Base-by-base conservation (phyloP, 257 asterid species). In the Nemophila menziesii region DNA sequence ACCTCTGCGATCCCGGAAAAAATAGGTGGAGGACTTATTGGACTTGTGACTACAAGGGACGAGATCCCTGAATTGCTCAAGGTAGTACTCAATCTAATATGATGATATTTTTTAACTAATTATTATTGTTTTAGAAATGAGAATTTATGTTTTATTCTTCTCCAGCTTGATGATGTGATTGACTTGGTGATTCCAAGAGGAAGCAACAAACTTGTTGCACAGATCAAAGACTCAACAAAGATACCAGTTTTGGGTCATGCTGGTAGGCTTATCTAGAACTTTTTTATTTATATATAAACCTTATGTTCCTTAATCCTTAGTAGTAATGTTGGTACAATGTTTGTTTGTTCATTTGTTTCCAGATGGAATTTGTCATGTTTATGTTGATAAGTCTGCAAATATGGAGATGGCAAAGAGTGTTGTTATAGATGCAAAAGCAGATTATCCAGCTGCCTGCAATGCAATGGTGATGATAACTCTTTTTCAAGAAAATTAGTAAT, bases 141-240 rank as follows among this genome's bases (percentile, higher is more conserved):
- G 46, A 13, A 41, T 41, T 16, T 11, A 17, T 41, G 15, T n/a
- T n/a, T n/a, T n/a, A n/a, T n/a, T n/a, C 39, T 52, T 33, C 52
- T 43, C 44, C 75, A 83, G 94, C 92, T 83, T 27, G 85, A 83
- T 57, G 89, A 79, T 46, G 94, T 79, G 57, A 83, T 83, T 48
- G 94, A 83, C 72, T 82, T 83, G 49, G 94, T 83, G 67, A 83
- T 83, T 55, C 94, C 94, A 23, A 73, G 94, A 66, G 94, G 94
- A 8, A 83, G 94, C 86, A 83, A 79, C 63, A 76, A 74, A 52
- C 94, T 83, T 14, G 94, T 83, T 60, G 76, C 92, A 15, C 77
- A 83, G 74, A 83, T 83, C 60, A 83, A 79, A 61, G 62, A 67
- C 57, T 62, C 84, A 46, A 83, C 94, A 13, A 83, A 79, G 68